Percentiles rank a stretch among this genome's conserved stretches.
Evolutionary conservation across 2,329 filamentous ascomycete genomes (phyloP).

Genomic region (Alternaria solani): DNA sequence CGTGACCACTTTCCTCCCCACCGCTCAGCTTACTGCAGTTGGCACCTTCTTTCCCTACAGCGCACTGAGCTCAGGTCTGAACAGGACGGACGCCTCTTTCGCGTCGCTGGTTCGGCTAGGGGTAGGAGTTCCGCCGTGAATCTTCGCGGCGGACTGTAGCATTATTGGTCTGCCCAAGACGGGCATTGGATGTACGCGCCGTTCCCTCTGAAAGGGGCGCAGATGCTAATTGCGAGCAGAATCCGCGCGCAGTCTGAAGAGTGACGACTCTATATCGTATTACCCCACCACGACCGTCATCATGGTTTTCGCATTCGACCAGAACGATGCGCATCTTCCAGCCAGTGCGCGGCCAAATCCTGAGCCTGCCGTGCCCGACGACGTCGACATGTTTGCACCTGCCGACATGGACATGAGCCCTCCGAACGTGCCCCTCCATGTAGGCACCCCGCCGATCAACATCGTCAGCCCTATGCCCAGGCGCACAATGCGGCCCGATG

Average conservation of each 20-base stretch:
- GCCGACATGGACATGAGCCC: conserved; percentile 39
- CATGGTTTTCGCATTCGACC: conserved; percentile 50
- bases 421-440: conserved; percentile 29
- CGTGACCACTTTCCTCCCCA: conserved; percentile 41
- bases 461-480: conserved; percentile 45
- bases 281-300: conserved; percentile 14
- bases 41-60: conserved; percentile 45
- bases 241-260: conserved; percentile 22
- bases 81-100: conserved; percentile 57
- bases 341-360: conserved; percentile 18
- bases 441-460: conserved; percentile 49
- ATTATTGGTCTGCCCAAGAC: conserved; percentile 33
- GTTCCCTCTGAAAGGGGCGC: conserved; percentile 17
- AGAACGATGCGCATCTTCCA: conserved; percentile 41
- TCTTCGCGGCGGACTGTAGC: conserved; percentile 59
- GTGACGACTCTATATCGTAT: conserved; percentile 18
- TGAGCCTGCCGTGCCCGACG: conserved; percentile 17
- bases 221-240: conserved; percentile 36
- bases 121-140: conserved; percentile 61
- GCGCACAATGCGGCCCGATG: conserved; percentile 33
- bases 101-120: conserved; percentile 59
- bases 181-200: conserved; percentile 38
- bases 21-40: conserved; percentile 45
- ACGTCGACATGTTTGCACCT: conserved; percentile 25
- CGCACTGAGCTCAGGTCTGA: conserved; percentile 48